Evolutionary conservation across 768 basidiomycete genomes (phyloP).

Genomic region (Lentinula raphanica): DNA sequence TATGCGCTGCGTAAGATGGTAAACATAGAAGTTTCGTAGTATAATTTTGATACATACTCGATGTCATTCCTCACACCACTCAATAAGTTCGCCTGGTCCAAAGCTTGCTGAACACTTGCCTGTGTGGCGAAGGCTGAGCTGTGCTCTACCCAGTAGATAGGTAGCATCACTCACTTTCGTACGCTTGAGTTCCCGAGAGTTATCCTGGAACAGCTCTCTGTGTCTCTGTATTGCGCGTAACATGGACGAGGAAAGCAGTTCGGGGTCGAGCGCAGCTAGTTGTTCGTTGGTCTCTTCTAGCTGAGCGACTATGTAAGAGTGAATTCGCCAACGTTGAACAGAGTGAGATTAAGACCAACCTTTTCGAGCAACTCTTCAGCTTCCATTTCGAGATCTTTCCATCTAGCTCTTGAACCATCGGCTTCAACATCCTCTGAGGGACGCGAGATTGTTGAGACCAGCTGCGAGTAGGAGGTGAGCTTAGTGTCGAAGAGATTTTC

Average conservation of each 20-base stretch:
- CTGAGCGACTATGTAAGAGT: slow-evolving; percentile 35
- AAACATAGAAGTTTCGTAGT: not conserved
- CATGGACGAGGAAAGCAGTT: slow-evolving; percentile 77
- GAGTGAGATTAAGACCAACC: slow-evolving; percentile 28
- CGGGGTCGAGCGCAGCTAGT: slow-evolving; percentile 60
- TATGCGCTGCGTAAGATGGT: slow-evolving; percentile 57
- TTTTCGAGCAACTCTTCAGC: slow-evolving; percentile 83
- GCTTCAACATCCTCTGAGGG: slow-evolving; percentile 62
- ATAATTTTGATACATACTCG: slow-evolving; percentile 50
- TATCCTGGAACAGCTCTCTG: slow-evolving; percentile 84
- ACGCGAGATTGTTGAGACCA: slow-evolving; percentile 63
- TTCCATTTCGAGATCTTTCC: slow-evolving; percentile 82
- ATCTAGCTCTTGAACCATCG: slow-evolving; percentile 62
- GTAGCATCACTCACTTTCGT: slow-evolving; percentile 58
- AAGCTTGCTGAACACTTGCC: slow-evolving; percentile 76
- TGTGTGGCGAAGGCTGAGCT: slow-evolving; percentile 17
- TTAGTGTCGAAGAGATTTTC: slow-evolving; percentile 91
- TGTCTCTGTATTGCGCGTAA: slow-evolving; percentile 88
- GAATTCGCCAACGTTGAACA: slow-evolving; percentile 3
- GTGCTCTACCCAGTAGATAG: not conserved
- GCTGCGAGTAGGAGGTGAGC: slow-evolving; percentile 83
- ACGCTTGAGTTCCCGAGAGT: slow-evolving; percentile 74
- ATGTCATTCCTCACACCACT: slow-evolving; percentile 94
- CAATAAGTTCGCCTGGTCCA: slow-evolving; percentile 84
- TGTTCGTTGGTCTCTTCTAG: slow-evolving; percentile 84